Evolutionary conservation across 164 flowering plant genomes (phyloP).

Genomic region (Hamamelis virginiana): DNA sequence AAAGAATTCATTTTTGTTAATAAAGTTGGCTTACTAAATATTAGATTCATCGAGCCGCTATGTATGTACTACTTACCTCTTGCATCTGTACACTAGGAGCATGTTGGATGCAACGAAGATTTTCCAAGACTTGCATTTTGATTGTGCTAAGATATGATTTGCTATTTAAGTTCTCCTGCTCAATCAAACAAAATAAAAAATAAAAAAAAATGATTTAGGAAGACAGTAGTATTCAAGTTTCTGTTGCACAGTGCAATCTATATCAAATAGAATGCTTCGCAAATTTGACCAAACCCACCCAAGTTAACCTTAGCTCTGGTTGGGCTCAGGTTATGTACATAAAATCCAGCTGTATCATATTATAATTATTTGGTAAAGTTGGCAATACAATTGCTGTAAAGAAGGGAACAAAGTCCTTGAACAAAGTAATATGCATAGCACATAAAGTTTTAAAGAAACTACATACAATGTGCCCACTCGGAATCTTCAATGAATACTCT

Average conservation of each 20-base stretch:
- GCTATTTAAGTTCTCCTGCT: conserved; percentile 91
- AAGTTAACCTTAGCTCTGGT: no score
- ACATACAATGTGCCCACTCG: conserved; percentile 71
- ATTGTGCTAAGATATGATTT: conserved; percentile 88
- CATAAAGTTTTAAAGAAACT: conserved; percentile 3
- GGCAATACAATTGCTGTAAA: neutral
- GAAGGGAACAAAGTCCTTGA: neutral
- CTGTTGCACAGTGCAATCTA: neutral
- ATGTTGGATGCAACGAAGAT: conserved; percentile 85
- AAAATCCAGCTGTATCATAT: neutral
- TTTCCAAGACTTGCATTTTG: conserved; percentile 90
- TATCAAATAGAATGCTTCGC: neutral
- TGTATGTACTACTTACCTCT: conserved; percentile 56
- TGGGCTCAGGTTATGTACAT: no score
- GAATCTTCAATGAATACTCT: conserved; percentile 74
- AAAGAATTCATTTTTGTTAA: neutral
- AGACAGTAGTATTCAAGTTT: neutral
- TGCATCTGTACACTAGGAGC: conserved; percentile 99
- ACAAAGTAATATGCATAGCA: neutral
- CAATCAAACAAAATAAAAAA: conserved; percentile 19
- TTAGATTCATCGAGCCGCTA: neutral
- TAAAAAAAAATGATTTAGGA: neutral
- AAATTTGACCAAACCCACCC: no score
- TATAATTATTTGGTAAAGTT: neutral
- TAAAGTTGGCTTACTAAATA: neutral